Evolutionary conservation across 352 stramenopile genomes (phyloP).

Genomic region (Globisporangium abappressorium): DNA sequence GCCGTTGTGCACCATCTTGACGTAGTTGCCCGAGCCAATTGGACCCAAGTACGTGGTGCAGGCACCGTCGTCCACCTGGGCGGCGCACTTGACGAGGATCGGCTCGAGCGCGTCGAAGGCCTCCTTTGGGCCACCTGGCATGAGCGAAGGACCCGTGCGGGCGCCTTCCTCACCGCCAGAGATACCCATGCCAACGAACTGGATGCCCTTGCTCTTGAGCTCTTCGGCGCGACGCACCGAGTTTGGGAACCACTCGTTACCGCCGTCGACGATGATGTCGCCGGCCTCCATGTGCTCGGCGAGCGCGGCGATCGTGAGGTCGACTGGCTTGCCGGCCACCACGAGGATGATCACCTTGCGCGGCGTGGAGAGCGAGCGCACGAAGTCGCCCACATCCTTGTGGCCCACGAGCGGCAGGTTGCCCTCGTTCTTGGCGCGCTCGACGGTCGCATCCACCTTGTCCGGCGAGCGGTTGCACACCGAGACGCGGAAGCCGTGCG

Average conservation of each 20-base stretch:
- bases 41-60: constrained; percentile 97
- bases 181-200: constrained; percentile 99
- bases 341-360: constrained; percentile 99
- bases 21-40: constrained; percentile 98
- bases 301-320: constrained; percentile 88
- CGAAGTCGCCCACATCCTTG: constrained; percentile 93
- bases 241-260: constrained; percentile 99
- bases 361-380: constrained; percentile 90
- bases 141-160: constrained; percentile 97
- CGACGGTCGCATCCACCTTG: constrained; percentile 96
- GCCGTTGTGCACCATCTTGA: constrained; percentile 99
- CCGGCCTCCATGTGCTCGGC: constrained; percentile 88
- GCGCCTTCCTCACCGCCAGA: constrained; percentile 98
- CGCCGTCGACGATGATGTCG: constrained; percentile 98
- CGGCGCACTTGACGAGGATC: constrained; percentile 97
- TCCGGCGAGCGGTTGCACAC: constrained; percentile 97
- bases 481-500: constrained; percentile 95
- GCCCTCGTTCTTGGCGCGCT: constrained; percentile 93
- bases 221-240: constrained; percentile 92
- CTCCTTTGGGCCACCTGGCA: constrained; percentile 95
- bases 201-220: constrained; percentile 93
- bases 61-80: constrained; percentile 92
- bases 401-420: constrained; percentile 92
- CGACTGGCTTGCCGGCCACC: constrained; percentile 96
- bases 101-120: constrained; percentile 96